Evolutionary conservation across 2,329 filamentous ascomycete genomes (phyloP).

Genomic region (Lecanosticta acicola): DNA sequence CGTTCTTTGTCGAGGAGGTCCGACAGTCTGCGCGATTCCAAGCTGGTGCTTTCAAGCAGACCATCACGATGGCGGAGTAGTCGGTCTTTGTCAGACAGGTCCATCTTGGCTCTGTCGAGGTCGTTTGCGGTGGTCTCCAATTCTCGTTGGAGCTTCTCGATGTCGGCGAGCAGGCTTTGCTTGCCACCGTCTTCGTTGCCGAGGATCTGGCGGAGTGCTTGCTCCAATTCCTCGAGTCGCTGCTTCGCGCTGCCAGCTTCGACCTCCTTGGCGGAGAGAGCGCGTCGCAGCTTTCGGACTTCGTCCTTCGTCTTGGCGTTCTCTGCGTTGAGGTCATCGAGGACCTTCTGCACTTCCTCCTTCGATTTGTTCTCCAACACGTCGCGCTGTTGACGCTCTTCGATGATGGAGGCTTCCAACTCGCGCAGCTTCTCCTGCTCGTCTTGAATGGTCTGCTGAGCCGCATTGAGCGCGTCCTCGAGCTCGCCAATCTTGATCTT

Average conservation of each 20-base stretch:
- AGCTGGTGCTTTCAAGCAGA: slow-evolving; percentile 78
- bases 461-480: slow-evolving; percentile 72
- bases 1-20: slow-evolving; percentile 91
- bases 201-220: slow-evolving; percentile 76
- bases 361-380: slow-evolving; percentile 83
- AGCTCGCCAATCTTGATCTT: slow-evolving; percentile 97
- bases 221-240: slow-evolving; percentile 82
- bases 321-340: slow-evolving; percentile 88
- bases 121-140: slow-evolving; percentile 79
- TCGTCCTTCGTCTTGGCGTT: slow-evolving; percentile 79
- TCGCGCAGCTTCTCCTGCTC: slow-evolving; percentile 64
- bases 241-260: slow-evolving; percentile 91
- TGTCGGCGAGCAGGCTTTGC: slow-evolving; percentile 73
- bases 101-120: slow-evolving; percentile 69
- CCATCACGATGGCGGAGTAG: slow-evolving; percentile 84
- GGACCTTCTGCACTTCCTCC: slow-evolving; percentile 86
- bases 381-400: slow-evolving; percentile 81
- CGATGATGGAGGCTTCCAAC: slow-evolving; percentile 59
- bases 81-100: slow-evolving; percentile 83
- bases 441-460: slow-evolving; percentile 74
- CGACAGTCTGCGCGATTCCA: slow-evolving; percentile 77
- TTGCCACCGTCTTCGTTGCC: slow-evolving; percentile 83
- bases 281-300: slow-evolving; percentile 73
- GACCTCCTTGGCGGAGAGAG: slow-evolving; percentile 72
- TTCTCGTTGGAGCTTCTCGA: slow-evolving; percentile 81